Conservation (phyloP, 768 basidiomycete genomes). For the Hygrophoropsis aurantiaca region DNA sequence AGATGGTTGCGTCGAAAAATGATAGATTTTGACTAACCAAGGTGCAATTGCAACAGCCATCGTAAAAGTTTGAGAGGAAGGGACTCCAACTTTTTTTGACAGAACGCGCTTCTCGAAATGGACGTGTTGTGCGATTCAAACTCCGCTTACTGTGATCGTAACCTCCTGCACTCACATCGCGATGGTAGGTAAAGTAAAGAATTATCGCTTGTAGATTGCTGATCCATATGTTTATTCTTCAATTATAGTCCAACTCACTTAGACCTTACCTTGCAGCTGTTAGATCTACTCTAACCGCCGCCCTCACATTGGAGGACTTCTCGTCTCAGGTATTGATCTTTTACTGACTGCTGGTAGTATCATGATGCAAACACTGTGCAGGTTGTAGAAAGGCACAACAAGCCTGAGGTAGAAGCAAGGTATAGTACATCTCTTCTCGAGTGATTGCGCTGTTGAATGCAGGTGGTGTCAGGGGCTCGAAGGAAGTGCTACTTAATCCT, state of each 20-base stretch:
- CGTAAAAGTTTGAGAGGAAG: slow-evolving; percentile 8
- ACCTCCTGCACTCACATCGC: slow-evolving; percentile 8
- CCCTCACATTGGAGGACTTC: slow-evolving; percentile 96
- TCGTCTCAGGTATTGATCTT: slow-evolving; percentile 75
- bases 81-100: slow-evolving; percentile 16
- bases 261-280: slow-evolving; percentile 96
- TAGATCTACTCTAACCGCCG: slow-evolving; percentile 94
- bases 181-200: slow-evolving; percentile 49
- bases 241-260: slow-evolving; percentile 83
- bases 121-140: slow-evolving; percentile 27
- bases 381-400: slow-evolving; percentile 97
- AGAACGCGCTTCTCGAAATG: slow-evolving; percentile 3
- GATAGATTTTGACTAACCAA: slow-evolving; percentile 47
- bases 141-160: slow-evolving; percentile 39
- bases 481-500: slow-evolving; percentile 92
- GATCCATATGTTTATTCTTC: slow-evolving; percentile 5
- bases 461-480: slow-evolving; percentile 63
- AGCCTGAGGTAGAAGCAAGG: slow-evolving; percentile 92
- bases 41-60: slow-evolving; percentile 66
- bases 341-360: slow-evolving; percentile 6
- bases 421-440: slow-evolving; percentile 32
- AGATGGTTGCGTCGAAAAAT: slow-evolving; percentile 7
- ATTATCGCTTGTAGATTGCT: slow-evolving; percentile 2
- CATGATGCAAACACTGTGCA: slow-evolving; percentile 33
- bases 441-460: slow-evolving; percentile 7